These are phyloP conservation scores for Fusarium sublunatum DNA, from an alignment of 2,329 filamentous ascomycete genomes.

Conservation along the genomic window DNA sequence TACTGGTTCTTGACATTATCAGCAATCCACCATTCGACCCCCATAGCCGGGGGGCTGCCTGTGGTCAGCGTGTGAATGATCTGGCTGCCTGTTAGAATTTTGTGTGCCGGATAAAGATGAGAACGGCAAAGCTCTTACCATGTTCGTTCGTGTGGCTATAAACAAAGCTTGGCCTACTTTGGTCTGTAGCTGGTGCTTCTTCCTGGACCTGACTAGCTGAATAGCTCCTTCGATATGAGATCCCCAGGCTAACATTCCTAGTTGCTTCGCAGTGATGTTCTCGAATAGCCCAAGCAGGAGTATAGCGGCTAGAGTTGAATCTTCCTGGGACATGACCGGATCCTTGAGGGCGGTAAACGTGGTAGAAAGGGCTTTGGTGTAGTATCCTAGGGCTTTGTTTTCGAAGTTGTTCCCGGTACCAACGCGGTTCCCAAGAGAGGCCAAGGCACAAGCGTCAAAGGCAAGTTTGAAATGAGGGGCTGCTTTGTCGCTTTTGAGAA, in stretches of 20 bases:
- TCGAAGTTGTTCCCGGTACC: constrained; percentile 50
- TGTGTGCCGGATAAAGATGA: neutral
- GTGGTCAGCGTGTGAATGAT: constrained; percentile 68
- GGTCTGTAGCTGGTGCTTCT: constrained; percentile 65
- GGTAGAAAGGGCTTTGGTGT: constrained; percentile 64
- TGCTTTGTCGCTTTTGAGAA: constrained; percentile 59
- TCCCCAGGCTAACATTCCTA: constrained; percentile 69
- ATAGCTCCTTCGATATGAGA: constrained; percentile 74
- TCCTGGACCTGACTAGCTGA: constrained; percentile 67
- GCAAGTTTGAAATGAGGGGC: constrained; percentile 64
- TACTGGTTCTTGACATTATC: constrained; percentile 62
- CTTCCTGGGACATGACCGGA: constrained; percentile 61
- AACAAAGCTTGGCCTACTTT: constrained; percentile 67
- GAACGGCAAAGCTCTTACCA: constrained; percentile 54
- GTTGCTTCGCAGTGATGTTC: constrained; percentile 66
- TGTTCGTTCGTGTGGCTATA: constrained; percentile 69
- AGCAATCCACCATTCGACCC: constrained; percentile 69
- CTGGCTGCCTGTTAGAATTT: constrained; percentile 48
- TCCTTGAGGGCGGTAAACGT: constrained; percentile 66
- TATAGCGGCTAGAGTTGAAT: constrained; percentile 69
- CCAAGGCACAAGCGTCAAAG: constrained; percentile 69
- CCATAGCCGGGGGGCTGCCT: constrained; percentile 64
- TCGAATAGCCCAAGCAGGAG: constrained; percentile 71
- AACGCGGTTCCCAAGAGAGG: constrained; percentile 65
- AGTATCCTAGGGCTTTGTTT: constrained; percentile 60